Percentiles rank a stretch among this genome's conserved stretches.
phyloP scores from a whole-genome alignment of 768 basidiomycete species.

The Mycena leptocephala region DNA sequence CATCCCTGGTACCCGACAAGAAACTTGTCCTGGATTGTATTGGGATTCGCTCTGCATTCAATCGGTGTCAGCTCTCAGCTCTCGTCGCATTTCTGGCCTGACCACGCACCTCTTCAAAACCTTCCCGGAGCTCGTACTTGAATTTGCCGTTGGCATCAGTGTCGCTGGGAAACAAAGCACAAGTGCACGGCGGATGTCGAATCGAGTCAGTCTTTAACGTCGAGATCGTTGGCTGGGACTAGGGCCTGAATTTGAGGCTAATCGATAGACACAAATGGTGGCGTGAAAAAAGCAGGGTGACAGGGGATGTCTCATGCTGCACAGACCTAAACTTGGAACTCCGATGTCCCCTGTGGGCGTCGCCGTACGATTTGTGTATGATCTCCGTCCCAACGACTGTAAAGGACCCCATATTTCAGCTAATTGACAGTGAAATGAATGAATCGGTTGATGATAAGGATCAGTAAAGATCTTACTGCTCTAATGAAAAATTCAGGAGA shows the following conservation, averaged over 20 bases:
- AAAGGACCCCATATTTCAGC: too few relatives aligned
- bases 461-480: too few relatives aligned
- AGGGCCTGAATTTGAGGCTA: neutral
- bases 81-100: neutral
- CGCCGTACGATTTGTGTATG: neutral
- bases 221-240: neutral
- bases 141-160: conserved; percentile 21
- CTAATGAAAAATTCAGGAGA: too few relatives aligned
- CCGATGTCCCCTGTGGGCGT: neutral
- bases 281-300: neutral
- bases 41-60: conserved; percentile 72
- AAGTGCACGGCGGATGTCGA: neutral
- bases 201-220: neutral
- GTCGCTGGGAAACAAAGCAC: neutral
- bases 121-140: conserved; percentile 42
- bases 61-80: conserved; percentile 2
- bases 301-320: conserved; percentile 14
- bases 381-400: neutral
- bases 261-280: conserved; percentile 10
- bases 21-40: conserved; percentile 88
- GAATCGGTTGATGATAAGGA: too few relatives aligned
- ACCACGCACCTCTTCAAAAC: conserved; percentile 60
- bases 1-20: conserved; percentile 93
- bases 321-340: neutral
- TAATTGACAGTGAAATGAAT: too few relatives aligned